Base-by-base conservation (phyloP, 106 monocot species). In the Hemerocallis citrina region DNA sequence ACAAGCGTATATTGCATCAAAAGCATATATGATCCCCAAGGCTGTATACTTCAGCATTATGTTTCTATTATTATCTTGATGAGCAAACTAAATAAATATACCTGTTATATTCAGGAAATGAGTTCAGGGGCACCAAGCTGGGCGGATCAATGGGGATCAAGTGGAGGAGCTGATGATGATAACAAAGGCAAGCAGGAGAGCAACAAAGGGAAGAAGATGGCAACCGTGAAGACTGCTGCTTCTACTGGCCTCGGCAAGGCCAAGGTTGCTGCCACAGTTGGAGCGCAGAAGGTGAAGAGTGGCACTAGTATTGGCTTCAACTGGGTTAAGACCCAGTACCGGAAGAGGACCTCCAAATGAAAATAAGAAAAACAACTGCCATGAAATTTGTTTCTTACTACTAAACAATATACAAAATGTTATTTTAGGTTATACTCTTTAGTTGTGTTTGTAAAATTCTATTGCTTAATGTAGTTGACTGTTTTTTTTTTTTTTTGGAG, bases 271-370 rank as follows among this genome's bases (percentile, higher is more conserved):
- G 73, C 83, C 16, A 51, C 45, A 7, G 51, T 35, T 0, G 88
- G 88, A n/a, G 77, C 88, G 1, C 61, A 71, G 34, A 88, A 83
- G 73, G 79, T 88, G 28, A 83, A 83, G 67, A 62, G 37, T 20
- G 76, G 83, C n/a, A 60, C 82, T 3, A 63, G 64, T 52, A 61
- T 54, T 0, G 76, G 88, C 19, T 46, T 83, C 64, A 73, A 66
- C 21, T 88, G 88, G 88, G 76, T 88, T 67, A 88, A 83, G 74
- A 66, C 55, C 21, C 72, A 80, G 67, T 79, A 74, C 73, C 79
- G 83, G 64, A 88, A 88, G 71, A 79, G 70, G 36, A 69, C 44
- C 31, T 79, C 79, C 24, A 79, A 84, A 58, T 84, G 63, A 83
- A n/a, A 15, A n/a, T n/a, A n/a, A n/a, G n/a, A n/a, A n/a, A n/a